Conservation (phyloP, 768 basidiomycete genomes). For the Serendipita sp. region DNA sequence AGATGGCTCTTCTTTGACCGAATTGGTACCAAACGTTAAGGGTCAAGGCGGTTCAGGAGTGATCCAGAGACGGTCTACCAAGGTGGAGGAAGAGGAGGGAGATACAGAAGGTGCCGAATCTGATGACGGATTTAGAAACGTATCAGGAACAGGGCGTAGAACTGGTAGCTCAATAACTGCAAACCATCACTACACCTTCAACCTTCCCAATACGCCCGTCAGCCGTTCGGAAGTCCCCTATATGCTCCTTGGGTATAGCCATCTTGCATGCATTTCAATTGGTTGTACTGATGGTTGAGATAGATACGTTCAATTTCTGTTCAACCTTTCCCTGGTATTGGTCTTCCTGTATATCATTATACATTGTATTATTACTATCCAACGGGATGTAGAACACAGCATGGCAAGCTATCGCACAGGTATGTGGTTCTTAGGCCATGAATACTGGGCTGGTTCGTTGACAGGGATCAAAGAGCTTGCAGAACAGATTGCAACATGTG, state of each 20-base stretch:
- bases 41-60: no score
- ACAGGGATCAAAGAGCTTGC: slow-evolving; percentile 47
- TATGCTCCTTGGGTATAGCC: slow-evolving; percentile 64
- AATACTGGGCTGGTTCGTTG: background rate
- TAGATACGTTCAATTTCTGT: slow-evolving; percentile 88
- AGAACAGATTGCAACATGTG: slow-evolving; percentile 82
- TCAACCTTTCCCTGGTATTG: slow-evolving; percentile 71
- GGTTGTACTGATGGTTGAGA: background rate
- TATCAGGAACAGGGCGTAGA: slow-evolving; percentile 16
- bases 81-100: slow-evolving; percentile 16
- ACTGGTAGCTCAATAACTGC: slow-evolving; percentile 1
- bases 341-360: slow-evolving; percentile 73
- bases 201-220: slow-evolving; percentile 46
- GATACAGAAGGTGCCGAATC: slow-evolving; percentile 29
- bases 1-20: no score
- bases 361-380: slow-evolving; percentile 78
- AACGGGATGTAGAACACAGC: slow-evolving; percentile 75
- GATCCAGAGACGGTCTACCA: background rate
- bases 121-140: slow-evolving; percentile 25
- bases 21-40: no score
- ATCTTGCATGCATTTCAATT: background rate
- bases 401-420: slow-evolving; percentile 82
- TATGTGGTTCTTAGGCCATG: slow-evolving; percentile 21
- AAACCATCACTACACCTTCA: slow-evolving; percentile 59
- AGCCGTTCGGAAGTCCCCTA: slow-evolving; percentile 57